Percentiles rank a stretch among this genome's conserved stretches.
Evolutionary conservation across 2,329 filamentous ascomycete genomes (phyloP).

Genomic region (Fusarium xylarioides): DNA sequence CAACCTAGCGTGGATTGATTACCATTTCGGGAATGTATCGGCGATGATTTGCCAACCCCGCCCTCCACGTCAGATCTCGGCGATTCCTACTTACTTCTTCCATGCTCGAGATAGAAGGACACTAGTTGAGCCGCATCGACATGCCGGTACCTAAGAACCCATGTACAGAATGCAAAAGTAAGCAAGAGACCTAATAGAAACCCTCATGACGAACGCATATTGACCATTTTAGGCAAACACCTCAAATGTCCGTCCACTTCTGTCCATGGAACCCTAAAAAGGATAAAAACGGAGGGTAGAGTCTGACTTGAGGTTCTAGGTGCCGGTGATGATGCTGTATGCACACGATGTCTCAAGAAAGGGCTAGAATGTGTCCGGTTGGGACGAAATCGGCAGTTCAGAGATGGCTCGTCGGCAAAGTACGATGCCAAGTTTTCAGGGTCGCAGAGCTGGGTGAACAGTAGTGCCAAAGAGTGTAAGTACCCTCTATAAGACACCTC

Average conservation of each 20-base stretch:
- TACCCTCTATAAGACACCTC: rapidly evolving
- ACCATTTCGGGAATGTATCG: not conserved
- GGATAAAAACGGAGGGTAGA: too few relatives aligned
- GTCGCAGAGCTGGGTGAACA: slow-evolving; percentile 34
- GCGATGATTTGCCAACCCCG: not conserved
- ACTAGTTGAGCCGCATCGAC: not conserved
- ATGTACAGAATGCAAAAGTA: slow-evolving; percentile 34
- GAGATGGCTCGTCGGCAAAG: slow-evolving; percentile 35
- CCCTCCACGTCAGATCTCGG: not conserved
- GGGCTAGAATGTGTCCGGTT: slow-evolving; percentile 22
- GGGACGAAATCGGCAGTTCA: slow-evolving; percentile 16
- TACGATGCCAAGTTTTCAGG: slow-evolving; percentile 36
- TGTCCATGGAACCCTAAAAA: too few relatives aligned
- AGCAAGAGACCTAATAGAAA: too few relatives aligned
- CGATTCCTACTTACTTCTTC: slow-evolving; percentile 2
- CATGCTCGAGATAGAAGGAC: rapidly evolving
- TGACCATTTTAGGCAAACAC: slow-evolving; percentile 22
- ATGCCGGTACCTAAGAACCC: slow-evolving; percentile 31
- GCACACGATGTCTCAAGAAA: slow-evolving; percentile 16
- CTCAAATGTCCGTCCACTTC: not conserved
- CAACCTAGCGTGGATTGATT: not conserved
- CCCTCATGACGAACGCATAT: not conserved
- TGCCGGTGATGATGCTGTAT: slow-evolving; percentile 5
- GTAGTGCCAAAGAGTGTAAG: slow-evolving; percentile 34
- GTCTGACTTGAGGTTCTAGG: not conserved